Percentiles rank a stretch among this genome's conserved stretches.
Evolutionary conservation across 192 early-diverging fungal species (phyloP).

Genomic region (Rhizophagus sp.): DNA sequence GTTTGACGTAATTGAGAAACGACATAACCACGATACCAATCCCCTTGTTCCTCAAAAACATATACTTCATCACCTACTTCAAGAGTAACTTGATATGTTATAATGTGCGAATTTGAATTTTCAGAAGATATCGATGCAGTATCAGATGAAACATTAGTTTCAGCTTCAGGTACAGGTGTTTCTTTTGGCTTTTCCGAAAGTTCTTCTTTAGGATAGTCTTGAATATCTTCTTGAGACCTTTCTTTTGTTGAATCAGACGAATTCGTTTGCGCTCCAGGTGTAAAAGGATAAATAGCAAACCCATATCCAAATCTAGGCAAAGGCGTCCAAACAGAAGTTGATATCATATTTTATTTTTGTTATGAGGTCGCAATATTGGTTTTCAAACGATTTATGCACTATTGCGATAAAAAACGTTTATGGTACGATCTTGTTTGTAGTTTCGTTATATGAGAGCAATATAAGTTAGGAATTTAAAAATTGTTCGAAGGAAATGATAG

Average conservation of each 20-base stretch:
- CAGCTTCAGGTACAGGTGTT: not conserved
- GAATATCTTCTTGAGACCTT: not conserved
- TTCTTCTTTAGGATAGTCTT: not conserved
- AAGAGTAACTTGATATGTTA: conserved; percentile 31
- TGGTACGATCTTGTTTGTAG: not conserved
- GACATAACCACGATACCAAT: conserved; percentile 67
- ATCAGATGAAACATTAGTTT: conserved; percentile 4
- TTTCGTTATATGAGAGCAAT: not conserved
- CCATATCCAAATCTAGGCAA: conserved; percentile 50
- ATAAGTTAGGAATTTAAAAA: not conserved
- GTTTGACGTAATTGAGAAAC: conserved; percentile 45
- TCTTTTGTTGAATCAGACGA: conserved; percentile 22
- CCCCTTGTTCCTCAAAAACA: conserved; percentile 54
- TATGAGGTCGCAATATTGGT: no score
- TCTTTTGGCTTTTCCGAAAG: not conserved
- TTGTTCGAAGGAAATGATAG: not conserved
- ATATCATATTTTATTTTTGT: not conserved
- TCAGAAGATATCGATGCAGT: conserved; percentile 18
- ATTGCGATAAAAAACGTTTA: not conserved
- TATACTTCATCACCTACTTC: conserved; percentile 62
- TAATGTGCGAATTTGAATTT: conserved; percentile 3
- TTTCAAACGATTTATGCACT: not conserved
- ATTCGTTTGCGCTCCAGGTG: conserved; percentile 30
- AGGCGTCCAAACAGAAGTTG: conserved; percentile 36
- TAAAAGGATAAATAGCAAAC: conserved; percentile 47